Percentiles rank a stretch among this genome's conserved stretches.
Evolutionary conservation across 108 stramenopile genomes (phyloP).

Genomic region (Nannochloropsis oceanica): DNA sequence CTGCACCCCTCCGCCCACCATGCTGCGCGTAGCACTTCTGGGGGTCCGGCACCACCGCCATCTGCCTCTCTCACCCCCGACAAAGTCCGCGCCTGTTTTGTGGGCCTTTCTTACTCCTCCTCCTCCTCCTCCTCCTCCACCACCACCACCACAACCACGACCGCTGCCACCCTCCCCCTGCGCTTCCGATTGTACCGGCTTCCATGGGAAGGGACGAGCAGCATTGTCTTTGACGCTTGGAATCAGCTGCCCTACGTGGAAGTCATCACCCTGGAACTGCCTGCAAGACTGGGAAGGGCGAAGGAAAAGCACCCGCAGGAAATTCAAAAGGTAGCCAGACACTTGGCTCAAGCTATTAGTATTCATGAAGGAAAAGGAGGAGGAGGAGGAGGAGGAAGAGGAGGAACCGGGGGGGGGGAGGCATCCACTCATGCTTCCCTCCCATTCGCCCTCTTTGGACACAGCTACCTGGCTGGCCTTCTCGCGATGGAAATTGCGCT

Average conservation of each 20-base stretch:
- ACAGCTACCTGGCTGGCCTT: neutral
- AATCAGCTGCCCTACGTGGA: neutral
- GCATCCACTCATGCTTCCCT: no score
- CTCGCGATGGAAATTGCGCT: neutral
- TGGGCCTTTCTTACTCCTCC: neutral
- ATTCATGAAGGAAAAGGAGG: neutral
- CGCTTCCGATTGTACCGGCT: neutral
- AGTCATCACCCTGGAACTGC: neutral
- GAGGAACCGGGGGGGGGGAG: no score
- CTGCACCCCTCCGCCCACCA: neutral
- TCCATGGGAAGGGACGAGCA: neutral
- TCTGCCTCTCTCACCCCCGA: neutral
- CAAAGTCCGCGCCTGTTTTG: neutral
- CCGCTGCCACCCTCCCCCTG: neutral
- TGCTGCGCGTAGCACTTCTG: neutral
- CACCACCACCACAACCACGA: neutral
- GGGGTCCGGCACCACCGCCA: neutral
- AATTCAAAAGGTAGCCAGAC: neutral
- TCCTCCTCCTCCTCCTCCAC: neutral
- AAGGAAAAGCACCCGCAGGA: neutral
- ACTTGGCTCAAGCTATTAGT: neutral
- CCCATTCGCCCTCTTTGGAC: neutral
- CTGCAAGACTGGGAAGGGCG: neutral
- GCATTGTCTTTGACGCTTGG: neutral
- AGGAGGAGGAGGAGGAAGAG: neutral